Conservation (phyloP, 345 rosid species). For the Salix udensis region DNA sequence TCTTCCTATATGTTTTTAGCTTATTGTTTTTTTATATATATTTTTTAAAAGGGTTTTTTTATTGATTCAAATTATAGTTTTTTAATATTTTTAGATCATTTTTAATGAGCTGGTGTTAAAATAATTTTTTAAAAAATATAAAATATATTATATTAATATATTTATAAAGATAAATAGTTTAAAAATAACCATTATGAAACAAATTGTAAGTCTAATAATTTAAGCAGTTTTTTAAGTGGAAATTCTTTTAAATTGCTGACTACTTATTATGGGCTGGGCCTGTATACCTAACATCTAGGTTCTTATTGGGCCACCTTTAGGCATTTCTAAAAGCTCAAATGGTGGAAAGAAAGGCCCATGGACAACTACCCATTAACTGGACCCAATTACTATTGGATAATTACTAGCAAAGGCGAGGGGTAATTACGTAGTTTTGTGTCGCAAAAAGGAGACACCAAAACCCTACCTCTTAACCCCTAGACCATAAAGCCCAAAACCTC, state of each 20-base stretch:
- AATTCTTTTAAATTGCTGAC: neutral
- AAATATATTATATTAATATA: too few species aligned
- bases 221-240: neutral
- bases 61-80: too few species aligned
- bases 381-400: neutral
- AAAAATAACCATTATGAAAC: too few species aligned
- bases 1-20: too few species aligned
- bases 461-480: slow-evolving; percentile 2
- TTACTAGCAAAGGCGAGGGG: neutral
- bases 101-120: too few species aligned
- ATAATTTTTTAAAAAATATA: too few species aligned
- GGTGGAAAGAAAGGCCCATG: neutral
- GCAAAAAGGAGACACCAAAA: neutral
- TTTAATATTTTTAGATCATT: too few species aligned
- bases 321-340: neutral
- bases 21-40: too few species aligned
- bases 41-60: too few species aligned
- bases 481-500: neutral
- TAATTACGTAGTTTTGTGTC: neutral
- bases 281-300: neutral
- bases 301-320: neutral
- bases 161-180: too few species aligned
- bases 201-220: too few species aligned
- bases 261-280: neutral
- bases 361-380: neutral